Evolutionary conservation across 345 rosid genomes (phyloP), one percentile per base, ranked within the genome.

Genomic region (Murraya paniculata): DNA sequence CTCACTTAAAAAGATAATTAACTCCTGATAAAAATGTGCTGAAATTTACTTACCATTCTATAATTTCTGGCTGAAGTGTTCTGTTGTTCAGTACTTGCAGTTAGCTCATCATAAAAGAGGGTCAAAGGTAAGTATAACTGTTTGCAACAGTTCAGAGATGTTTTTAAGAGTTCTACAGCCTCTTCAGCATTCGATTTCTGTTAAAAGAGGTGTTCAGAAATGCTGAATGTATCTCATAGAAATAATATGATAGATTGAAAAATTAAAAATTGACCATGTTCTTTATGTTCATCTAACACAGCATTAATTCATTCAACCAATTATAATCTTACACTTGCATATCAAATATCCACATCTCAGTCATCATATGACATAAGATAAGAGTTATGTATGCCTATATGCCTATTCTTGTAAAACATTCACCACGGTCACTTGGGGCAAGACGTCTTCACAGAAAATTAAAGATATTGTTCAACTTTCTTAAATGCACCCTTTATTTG

Each of bases 71-170:
- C 41, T 92, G 90, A 83, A 93, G 93, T 78, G 81, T 79, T 85
- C 74, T 88, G 21, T 82, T 71, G 53, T 83, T 87, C 78, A 93
- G 80, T 79, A 89, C n/a, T 55, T 73, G 84, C 77, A 68, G 90
- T 80, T 81, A 93, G 81, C 75, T 93, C 98, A 82, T 93, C 98
- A 74, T 90, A 90, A 85, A 93, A 87, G 81, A 92, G 87, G 80
- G 86, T 83, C 79, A 83, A 65, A 61, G 91, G 84, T 70, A 89
- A 89, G 81, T 80, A 72, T 30, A 86, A 82, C 76, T 88, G 87
- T 85, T 83, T 93, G 83, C 95, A 91, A 76, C 93, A 92, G 74
- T 90, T 91, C 77, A 89, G 78, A 70, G 92, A 84, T 67, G 89
- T 86, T 84, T 87, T 87, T 78, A 93, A 78, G 77, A 93, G 95